Conservation (phyloP, 176 grass and related monocot species). For the Paspalum vaginatum region DNA sequence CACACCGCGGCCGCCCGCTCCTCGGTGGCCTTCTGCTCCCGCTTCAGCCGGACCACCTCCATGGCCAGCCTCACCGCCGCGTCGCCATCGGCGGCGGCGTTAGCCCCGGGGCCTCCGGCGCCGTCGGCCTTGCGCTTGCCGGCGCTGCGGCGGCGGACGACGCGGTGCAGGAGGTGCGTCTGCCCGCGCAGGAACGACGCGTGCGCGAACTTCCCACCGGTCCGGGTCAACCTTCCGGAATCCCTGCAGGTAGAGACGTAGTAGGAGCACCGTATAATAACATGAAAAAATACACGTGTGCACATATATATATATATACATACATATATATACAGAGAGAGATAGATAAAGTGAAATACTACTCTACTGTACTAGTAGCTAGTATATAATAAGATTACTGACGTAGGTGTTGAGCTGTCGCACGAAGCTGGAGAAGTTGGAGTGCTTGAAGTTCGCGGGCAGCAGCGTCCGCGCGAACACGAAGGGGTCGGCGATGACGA, state of each 20-base stretch:
- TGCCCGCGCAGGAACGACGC: slow-evolving; percentile 69
- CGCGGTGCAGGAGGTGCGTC: slow-evolving; percentile 57
- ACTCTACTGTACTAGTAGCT: too few species aligned
- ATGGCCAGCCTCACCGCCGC: slow-evolving; percentile 35
- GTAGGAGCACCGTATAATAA: too few species aligned
- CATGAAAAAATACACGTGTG: too few species aligned
- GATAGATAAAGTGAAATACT: too few species aligned
- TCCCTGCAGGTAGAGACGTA: slow-evolving; percentile 55
- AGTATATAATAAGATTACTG: not conserved
- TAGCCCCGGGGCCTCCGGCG: not conserved
- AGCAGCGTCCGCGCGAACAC: slow-evolving; percentile 78
- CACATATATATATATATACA: too few species aligned
- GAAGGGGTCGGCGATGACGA: slow-evolving; percentile 80
- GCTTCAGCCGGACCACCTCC: slow-evolving; percentile 63
- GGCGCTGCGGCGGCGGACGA: slow-evolving; percentile 51
- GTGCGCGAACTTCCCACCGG: slow-evolving; percentile 79
- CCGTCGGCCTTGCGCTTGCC: not conserved
- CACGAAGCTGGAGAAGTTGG: slow-evolving; percentile 96
- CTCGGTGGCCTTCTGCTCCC: slow-evolving; percentile 61
- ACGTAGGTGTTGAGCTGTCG: slow-evolving; percentile 97
- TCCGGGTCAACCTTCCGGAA: slow-evolving; percentile 84
- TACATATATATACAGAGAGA: too few species aligned
- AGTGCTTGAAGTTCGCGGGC: slow-evolving; percentile 87
- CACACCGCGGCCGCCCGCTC: slow-evolving; percentile 50
- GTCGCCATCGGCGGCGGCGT: slow-evolving; percentile 31